Percentiles rank a stretch among this genome's conserved stretches.
phyloP scores from a whole-genome alignment of 441 rosid genomes.

The Viola pubescens region DNA sequence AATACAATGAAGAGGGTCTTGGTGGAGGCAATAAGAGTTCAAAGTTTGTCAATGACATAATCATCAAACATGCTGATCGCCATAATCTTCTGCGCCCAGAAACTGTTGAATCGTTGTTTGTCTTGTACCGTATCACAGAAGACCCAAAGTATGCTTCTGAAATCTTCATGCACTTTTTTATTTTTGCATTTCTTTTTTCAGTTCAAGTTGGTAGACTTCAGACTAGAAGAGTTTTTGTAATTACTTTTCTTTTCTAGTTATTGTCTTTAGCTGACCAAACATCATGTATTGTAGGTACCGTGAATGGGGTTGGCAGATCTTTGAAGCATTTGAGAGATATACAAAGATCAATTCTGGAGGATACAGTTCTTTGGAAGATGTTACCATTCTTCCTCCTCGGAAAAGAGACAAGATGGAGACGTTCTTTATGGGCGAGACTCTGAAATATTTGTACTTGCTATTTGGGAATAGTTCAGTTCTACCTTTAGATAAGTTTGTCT shows the following conservation, averaged over 20 bases:
- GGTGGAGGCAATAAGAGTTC: conserved; percentile 91
- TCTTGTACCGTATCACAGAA: conserved; percentile 74
- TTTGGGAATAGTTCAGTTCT: conserved; percentile 67
- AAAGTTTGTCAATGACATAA: conserved; percentile 63
- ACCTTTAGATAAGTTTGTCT: conserved; percentile 77
- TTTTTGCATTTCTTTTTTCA: background rate
- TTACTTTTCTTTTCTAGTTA: conserved; percentile 1
- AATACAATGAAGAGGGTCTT: conserved; percentile 65
- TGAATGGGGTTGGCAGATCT: conserved; percentile 98
- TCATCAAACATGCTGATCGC: conserved; percentile 75
- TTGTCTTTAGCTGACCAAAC: conserved; percentile 15
- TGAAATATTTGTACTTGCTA: conserved; percentile 83
- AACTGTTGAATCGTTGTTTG: conserved; percentile 88
- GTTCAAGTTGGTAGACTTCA: background rate
- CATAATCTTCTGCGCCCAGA: conserved; percentile 96
- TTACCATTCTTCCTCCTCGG: conserved; percentile 68
- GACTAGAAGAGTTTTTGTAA: background rate
- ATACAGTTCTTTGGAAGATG: conserved; percentile 76
- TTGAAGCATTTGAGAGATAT: conserved; percentile 83
- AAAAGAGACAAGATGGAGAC: conserved; percentile 95
- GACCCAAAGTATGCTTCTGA: conserved; percentile 56
- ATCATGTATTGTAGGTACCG: conserved; percentile 50
- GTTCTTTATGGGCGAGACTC: conserved; percentile 82
- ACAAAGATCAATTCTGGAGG: conserved; percentile 85
- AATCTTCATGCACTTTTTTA: conserved; percentile 12